phyloP scores from a whole-genome alignment of 306 rosid species.

The Prunus dulcis region DNA sequence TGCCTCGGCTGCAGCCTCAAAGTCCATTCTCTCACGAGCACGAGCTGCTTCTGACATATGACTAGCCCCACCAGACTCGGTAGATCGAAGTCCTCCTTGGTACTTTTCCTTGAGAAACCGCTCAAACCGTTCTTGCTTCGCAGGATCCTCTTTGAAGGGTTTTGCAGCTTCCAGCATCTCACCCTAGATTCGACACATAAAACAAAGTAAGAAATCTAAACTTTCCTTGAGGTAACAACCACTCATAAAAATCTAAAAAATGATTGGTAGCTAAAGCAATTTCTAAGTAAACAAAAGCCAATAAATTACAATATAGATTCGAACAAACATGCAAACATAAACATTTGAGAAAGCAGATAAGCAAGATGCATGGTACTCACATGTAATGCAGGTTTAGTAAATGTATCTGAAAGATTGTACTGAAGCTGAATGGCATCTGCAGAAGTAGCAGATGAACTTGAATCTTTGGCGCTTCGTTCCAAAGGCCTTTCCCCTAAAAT shows the following conservation, averaged over 20 bases:
- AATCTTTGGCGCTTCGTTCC: constrained; percentile 58
- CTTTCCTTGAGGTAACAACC: neutral
- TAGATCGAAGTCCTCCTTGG: constrained; percentile 84
- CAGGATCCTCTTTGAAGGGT: constrained; percentile 88
- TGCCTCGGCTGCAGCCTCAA: constrained; percentile 94
- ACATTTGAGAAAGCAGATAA: neutral
- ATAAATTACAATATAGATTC: neutral
- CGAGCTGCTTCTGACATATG: constrained; percentile 92
- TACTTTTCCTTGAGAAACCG: constrained; percentile 82
- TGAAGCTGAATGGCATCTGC: constrained; percentile 63
- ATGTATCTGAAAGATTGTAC: constrained; percentile 86
- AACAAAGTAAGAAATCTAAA: neutral
- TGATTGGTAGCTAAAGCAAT: constrained; percentile 5
- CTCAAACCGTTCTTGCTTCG: constrained; percentile 94
- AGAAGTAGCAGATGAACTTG: constrained; percentile 48
- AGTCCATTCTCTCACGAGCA: constrained; percentile 90
- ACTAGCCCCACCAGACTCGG: constrained; percentile 62
- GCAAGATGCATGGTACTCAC: constrained; percentile 48
- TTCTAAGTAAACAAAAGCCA: neutral
- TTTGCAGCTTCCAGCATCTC: constrained; percentile 49
- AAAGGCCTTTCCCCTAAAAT: constrained; percentile 85
- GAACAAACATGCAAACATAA: neutral
- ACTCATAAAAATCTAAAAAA: neutral
- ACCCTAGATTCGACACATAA: constrained; percentile 34
- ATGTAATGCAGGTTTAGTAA: constrained; percentile 56